A percentile compares a stretch with the other conserved stretches of the same genome.
Conservation (phyloP, 177 flowering plant genomes). For the Vitis hybrid region DNA sequence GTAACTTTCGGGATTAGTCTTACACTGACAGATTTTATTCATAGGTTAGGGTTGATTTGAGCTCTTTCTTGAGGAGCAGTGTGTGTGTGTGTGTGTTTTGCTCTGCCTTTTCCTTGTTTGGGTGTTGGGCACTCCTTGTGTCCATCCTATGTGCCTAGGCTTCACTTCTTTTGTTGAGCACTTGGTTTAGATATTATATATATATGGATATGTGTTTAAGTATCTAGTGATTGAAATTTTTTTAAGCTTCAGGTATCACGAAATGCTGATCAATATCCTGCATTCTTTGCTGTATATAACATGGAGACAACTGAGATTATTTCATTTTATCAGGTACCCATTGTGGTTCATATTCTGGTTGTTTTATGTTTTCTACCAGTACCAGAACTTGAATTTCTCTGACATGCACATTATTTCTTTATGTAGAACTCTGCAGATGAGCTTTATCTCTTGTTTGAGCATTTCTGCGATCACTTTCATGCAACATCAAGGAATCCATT, state of each 20-base stretch:
- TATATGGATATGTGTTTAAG: not conserved
- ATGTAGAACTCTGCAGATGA: constrained; percentile 84
- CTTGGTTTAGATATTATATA: not conserved
- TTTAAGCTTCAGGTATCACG: constrained; percentile 52
- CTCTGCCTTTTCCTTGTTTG: no score
- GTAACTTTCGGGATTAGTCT: no score
- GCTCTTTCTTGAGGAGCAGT: no score
- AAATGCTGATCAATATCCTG: constrained; percentile 73
- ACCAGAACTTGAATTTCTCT: not conserved
- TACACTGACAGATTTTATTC: no score
- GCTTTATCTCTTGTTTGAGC: constrained; percentile 81
- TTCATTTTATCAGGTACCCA: constrained; percentile 86
- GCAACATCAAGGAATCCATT: constrained; percentile 48
- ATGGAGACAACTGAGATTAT: constrained; percentile 94
- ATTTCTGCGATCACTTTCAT: constrained; percentile 80
- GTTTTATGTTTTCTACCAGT: not conserved
- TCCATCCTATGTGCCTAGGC: no score
- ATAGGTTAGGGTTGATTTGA: no score
- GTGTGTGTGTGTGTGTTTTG: no score
- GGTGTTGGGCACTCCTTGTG: no score
- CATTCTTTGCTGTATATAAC: constrained; percentile 93
- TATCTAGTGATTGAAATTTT: not conserved
- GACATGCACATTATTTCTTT: constrained; percentile 5
- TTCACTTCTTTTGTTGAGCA: no score
- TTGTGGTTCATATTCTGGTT: not conserved